Base-by-base conservation (phyloP, 192 early-diverging fungal species). In the Dimargaris cristalligena region DNA sequence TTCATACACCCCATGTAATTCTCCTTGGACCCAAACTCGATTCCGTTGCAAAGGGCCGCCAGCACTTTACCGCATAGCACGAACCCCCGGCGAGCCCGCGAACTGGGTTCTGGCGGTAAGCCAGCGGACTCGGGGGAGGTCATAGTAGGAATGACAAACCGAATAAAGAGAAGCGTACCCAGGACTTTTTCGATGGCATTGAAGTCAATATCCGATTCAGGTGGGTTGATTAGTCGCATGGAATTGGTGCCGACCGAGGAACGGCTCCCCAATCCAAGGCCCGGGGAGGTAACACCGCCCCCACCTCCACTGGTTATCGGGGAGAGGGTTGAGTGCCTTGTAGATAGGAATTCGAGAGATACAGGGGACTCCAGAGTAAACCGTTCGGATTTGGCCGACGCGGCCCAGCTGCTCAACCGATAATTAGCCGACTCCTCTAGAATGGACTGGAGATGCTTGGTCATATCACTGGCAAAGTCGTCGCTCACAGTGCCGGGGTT, bases 171-270 rank as follows among this genome's bases (percentile, higher is more conserved):
- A 23, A 81, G 78, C 59, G 81, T 81, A 44, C 82, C 83, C 49
- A 87, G 74, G 2, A 87, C 73, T 32, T 78, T 79, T 58, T 87
- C 85, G 0, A 74, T 64, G 2, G 78, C 66, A 18, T 74, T 74
- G n/a, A 86, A 76, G 46, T 77, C 72, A 0, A 73, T 78, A 20
- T 65, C 68, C 45, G 68, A 70, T 52, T 57, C 62, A 28, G 65
- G 65, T 33, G 58, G 63, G 63, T 67, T 74, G 4, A 62, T 30
- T n/a, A 69, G 71, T 47, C 65, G 66, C 64, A 55, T 65, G 32
- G 60, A 14, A 23, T 60, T 61, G 46, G 64, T 67, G 0, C 65
- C 61, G 45, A 57, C 60, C 38, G 52, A 60, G 0, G 66, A 60
- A 44, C 63, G 47, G 38, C 29, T 49, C n/a, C n/a, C n/a, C n/a